phyloP scores from a whole-genome alignment of 2,329 filamentous ascomycete species.

The Aspergillus tubingensis region DNA sequence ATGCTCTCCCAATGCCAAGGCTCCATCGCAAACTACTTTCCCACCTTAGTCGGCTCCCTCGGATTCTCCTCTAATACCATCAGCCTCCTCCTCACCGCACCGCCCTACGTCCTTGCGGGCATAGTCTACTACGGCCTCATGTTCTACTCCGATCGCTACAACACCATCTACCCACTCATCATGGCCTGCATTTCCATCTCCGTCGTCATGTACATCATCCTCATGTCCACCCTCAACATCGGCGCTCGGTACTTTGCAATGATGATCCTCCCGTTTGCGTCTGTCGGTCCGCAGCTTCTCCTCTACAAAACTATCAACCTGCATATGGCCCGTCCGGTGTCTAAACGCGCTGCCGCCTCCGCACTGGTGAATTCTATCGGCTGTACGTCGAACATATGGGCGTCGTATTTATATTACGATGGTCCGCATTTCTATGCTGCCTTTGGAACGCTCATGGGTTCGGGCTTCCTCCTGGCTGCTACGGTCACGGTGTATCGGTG shows the following conservation, averaged over 20 bases:
- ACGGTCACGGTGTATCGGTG: constrained; percentile 44
- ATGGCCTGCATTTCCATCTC: constrained; percentile 38
- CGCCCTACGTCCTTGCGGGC: constrained; percentile 49
- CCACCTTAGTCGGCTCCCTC: constrained; percentile 26
- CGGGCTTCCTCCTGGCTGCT: constrained; percentile 29
- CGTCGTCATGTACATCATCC: constrained; percentile 42
- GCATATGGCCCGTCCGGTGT: constrained; percentile 44
- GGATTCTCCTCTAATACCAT: constrained; percentile 33
- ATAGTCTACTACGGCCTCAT: constrained; percentile 39
- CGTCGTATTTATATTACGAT: constrained; percentile 26
- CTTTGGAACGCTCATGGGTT: constrained; percentile 41
- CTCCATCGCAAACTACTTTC: constrained; percentile 32
- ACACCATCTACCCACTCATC: constrained; percentile 38
- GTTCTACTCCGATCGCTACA: constrained; percentile 43
- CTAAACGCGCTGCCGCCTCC: constrained; percentile 47
- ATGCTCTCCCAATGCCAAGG: constrained; percentile 44
- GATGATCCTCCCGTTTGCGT: constrained; percentile 45
- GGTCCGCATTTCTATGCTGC: constrained; percentile 43
- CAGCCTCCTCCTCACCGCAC: constrained; percentile 50
- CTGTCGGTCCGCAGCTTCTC: constrained; percentile 44
- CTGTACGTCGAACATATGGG: constrained; percentile 30
- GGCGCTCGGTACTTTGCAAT: constrained; percentile 48
- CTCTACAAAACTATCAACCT: constrained; percentile 48
- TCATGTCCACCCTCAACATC: constrained; percentile 39
- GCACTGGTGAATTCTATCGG: constrained; percentile 44